These are phyloP conservation scores for Orychophragmus violaceus DNA, from an alignment of 345 rosid species.

Conservation along the genomic window DNA sequence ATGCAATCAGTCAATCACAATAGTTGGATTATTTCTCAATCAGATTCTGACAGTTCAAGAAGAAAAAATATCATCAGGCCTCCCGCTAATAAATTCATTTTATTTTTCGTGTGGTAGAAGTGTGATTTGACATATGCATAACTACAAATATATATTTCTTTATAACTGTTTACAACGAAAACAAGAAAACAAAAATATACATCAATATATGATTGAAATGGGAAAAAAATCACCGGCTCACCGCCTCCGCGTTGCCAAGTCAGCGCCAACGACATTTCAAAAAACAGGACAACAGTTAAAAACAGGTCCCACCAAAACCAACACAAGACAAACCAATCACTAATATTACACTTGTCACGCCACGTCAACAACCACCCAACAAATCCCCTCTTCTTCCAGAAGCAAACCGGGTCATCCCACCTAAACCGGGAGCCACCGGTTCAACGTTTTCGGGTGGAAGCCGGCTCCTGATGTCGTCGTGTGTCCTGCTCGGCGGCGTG, in stretches of 20 bases:
- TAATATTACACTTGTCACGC: conserved; percentile 24
- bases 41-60: no score
- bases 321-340: no score
- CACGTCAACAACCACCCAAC: conserved; percentile 32
- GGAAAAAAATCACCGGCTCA: no score
- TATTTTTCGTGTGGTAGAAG: not conserved
- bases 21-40: no score
- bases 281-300: not conserved
- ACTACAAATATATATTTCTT: not conserved
- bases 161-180: not conserved
- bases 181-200: not conserved
- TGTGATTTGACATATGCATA: not conserved
- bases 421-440: conserved; percentile 39
- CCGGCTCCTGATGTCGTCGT: conserved; percentile 31
- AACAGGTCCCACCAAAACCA: conserved; percentile 22
- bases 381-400: conserved; percentile 59
- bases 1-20: not conserved
- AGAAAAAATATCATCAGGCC: no score
- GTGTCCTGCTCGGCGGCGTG: not conserved
- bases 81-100: not conserved
- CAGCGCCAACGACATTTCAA: conserved; percentile 32
- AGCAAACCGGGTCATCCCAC: conserved; percentile 50
- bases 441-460: conserved; percentile 38
- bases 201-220: not conserved
- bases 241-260: conserved; percentile 26